Base-by-base conservation (phyloP, 2,329 filamentous ascomycete genomes). In the Shiraia bambusicola region DNA sequence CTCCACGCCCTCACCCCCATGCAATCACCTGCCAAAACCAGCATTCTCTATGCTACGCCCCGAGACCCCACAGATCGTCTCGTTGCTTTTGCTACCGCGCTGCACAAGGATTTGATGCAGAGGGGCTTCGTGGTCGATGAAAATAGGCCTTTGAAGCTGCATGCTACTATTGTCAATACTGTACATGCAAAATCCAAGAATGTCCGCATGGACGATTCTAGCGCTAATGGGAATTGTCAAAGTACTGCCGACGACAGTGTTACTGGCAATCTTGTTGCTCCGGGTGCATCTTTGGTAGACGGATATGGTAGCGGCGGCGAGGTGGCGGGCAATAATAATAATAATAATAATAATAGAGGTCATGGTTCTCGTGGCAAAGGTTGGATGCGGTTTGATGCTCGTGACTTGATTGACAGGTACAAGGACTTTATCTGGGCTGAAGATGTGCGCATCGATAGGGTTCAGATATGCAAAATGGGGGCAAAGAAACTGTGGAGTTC, bases 401-500 rank as follows among this genome's bases (percentile, higher is more conserved):
- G 52, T 11, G 41, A 42, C 2, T 37, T 76, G 26, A 58, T 75
- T n/a, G 75, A 78, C 29, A 67, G 73, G 43, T 89, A 84, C 56
- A 74, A 76, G 25, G 80, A 82, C 26, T 82, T 83, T 50, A 66
- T 82, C 0, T 96, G 90, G 88, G 82, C 87, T 54, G 73, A 81
- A 39, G 71, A 81, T 36, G 72, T 92, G 16, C 71, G 73, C 12
- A 63, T 95, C n/a, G 81, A 88, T 42, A 79, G 75, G 44, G 70
- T 96, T 28, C 83, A 84, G 34, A 83, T 96, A 27, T 96, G 89
- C 63, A 83, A 81, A 61, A 95, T 96, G 91, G 89, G 91, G 0
- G 89, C 89, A 8, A 86, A 83, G 74, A 82, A 79, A 55, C 71
- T 81, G 19, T 72, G 78, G 41, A 50, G 48, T 36, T 42, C 6